A percentile compares a stretch with the other conserved stretches of the same genome.
Conservation (phyloP, 2,329 filamentous ascomycete genomes). For the Chaetomium globosum region DNA sequence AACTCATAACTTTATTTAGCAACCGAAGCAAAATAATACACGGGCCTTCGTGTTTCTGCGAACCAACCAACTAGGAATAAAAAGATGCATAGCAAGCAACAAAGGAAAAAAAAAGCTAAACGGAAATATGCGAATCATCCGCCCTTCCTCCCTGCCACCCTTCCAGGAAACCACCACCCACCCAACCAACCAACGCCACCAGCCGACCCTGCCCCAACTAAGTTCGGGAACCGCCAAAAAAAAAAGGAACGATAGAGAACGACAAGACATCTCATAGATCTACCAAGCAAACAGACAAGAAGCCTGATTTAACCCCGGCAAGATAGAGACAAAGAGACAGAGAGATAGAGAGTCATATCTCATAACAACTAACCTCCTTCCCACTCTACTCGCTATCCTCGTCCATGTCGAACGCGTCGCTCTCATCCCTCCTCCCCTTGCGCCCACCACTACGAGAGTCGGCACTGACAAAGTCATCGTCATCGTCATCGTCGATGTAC, state of each 20-base stretch:
- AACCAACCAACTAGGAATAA: background rate
- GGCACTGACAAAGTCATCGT: constrained; percentile 35
- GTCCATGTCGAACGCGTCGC: constrained; percentile 47
- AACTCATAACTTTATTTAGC: constrained; percentile 4
- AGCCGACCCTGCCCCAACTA: background rate
- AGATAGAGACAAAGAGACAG: background rate
- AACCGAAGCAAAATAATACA: background rate
- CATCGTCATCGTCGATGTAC: constrained; percentile 46
- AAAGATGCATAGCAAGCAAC: background rate
- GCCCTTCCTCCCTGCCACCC: background rate
- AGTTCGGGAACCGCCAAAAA: background rate
- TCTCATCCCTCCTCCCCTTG: constrained; percentile 29
- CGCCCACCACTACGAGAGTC: constrained; percentile 27
- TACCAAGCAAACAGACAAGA: background rate
- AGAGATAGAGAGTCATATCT: background rate
- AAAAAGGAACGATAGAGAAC: background rate
- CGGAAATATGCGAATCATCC: background rate
- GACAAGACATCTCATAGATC: background rate
- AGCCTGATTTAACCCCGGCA: background rate
- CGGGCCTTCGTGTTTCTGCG: background rate
- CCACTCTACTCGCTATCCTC: constrained; percentile 38
- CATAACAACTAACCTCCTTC: background rate
- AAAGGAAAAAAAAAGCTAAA: background rate
- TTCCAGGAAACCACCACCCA: background rate
- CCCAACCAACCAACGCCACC: background rate